These are phyloP conservation scores for Smittium culicis DNA, from an alignment of 371 early-diverging fungal species.

Conservation along the genomic window DNA sequence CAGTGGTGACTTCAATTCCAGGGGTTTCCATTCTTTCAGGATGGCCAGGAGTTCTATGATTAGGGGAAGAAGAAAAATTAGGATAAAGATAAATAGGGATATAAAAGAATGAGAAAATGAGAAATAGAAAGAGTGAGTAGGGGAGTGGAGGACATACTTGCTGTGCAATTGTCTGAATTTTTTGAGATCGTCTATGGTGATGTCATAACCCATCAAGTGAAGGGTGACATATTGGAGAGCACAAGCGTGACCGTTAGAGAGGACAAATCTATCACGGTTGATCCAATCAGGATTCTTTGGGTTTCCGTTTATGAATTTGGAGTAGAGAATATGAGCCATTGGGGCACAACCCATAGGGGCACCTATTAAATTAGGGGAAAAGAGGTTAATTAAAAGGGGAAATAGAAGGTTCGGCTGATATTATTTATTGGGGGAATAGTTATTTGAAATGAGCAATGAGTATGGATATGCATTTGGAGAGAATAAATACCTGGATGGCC, in stretches of 20 bases:
- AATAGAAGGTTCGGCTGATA: too few relatives aligned
- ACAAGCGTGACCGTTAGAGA: constrained; percentile 98
- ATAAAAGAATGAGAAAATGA: neutral
- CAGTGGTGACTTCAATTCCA: constrained; percentile 97
- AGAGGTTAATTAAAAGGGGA: neutral
- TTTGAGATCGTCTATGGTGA: constrained; percentile 88
- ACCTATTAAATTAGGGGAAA: constrained; percentile 28
- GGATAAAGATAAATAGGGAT: neutral
- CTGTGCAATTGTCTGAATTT: constrained; percentile 81
- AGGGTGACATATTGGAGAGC: constrained; percentile 86
- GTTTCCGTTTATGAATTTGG: constrained; percentile 63
- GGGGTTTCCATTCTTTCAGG: constrained; percentile 74
- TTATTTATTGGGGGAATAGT: too few relatives aligned
- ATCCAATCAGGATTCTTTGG: constrained; percentile 77
- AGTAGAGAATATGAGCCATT: constrained; percentile 87
- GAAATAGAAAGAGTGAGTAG: neutral
- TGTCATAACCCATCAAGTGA: constrained; percentile 78
- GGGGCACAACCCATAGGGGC: constrained; percentile 98
- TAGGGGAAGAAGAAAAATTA: neutral
- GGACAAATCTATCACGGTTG: constrained; percentile 95
- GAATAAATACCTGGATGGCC: constrained; percentile 77
- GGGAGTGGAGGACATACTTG: constrained; percentile 21
- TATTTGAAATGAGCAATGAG: neutral
- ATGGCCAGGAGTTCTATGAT: constrained; percentile 69
- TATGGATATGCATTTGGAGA: neutral